These are phyloP conservation scores for Zancudomyces culisetae DNA, from an alignment of 371 early-diverging fungal species.

Conservation along the genomic window DNA sequence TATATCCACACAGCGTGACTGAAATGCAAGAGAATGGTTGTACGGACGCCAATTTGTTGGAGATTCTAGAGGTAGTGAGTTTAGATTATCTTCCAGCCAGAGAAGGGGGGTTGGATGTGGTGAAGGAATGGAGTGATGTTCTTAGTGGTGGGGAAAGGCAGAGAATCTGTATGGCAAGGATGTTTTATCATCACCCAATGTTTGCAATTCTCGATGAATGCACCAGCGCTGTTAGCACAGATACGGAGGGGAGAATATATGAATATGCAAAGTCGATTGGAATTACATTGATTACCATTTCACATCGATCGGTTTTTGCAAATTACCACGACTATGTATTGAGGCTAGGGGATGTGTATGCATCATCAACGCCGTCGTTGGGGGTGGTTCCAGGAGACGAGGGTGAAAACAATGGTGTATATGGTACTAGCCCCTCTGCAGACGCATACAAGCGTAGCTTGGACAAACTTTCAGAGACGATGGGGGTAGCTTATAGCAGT, in stretches of 20 bases:
- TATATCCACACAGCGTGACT: slow-evolving; percentile 59
- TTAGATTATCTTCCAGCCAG: slow-evolving; percentile 55
- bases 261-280: slow-evolving; percentile 56
- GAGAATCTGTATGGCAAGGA: slow-evolving; percentile 60
- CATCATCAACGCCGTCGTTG: slow-evolving; percentile 3
- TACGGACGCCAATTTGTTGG: slow-evolving; percentile 42
- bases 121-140: slow-evolving; percentile 72
- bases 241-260: slow-evolving; percentile 72
- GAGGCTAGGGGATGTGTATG: slow-evolving; percentile 30
- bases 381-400: neutral
- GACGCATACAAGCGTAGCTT: neutral
- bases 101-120: slow-evolving; percentile 62
- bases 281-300: slow-evolving; percentile 71
- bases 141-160: slow-evolving; percentile 68
- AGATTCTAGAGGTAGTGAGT: slow-evolving; percentile 46
- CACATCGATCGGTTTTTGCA: slow-evolving; percentile 60
- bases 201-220: slow-evolving; percentile 77
- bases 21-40: slow-evolving; percentile 32
- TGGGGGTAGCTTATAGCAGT: too few species aligned
- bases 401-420: neutral
- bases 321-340: slow-evolving; percentile 66
- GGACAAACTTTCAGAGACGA: neutral
- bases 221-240: slow-evolving; percentile 66
- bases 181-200: slow-evolving; percentile 69
- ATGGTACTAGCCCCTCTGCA: neutral